These are phyloP conservation scores for Ascoidea tarda DNA, from an alignment of 805 yeast genomes.

Conservation along the genomic window DNA sequence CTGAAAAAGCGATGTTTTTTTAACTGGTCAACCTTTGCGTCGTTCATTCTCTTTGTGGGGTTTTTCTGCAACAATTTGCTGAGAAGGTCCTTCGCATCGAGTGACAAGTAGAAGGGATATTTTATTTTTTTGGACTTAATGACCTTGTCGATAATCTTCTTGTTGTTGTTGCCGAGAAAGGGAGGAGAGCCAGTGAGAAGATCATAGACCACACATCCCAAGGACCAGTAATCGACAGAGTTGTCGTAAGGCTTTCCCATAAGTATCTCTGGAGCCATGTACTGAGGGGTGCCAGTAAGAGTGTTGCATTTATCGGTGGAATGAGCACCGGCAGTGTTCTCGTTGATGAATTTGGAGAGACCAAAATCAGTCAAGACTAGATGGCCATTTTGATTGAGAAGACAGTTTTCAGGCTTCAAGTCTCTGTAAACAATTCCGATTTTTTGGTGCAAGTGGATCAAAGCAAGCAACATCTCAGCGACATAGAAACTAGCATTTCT, in stretches of 20 bases:
- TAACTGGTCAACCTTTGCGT: slow-evolving; percentile 72
- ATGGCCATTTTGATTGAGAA: slow-evolving; percentile 83
- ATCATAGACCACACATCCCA: slow-evolving; percentile 85
- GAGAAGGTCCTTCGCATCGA: slow-evolving; percentile 72
- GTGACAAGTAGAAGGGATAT: slow-evolving; percentile 78
- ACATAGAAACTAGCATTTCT: slow-evolving; percentile 93
- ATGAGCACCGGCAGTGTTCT: slow-evolving; percentile 53
- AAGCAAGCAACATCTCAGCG: slow-evolving; percentile 84
- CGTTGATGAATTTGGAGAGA: slow-evolving; percentile 85
- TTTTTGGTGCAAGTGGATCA: slow-evolving; percentile 68
- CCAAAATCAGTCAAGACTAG: slow-evolving; percentile 92
- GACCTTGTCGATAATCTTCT: slow-evolving; percentile 71
- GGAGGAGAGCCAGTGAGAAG: slow-evolving; percentile 96
- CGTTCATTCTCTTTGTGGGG: slow-evolving; percentile 66
- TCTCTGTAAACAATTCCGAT: slow-evolving; percentile 86
- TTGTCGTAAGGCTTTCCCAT: slow-evolving; percentile 90
- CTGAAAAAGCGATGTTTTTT: slow-evolving; percentile 75
- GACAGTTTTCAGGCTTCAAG: slow-evolving; percentile 84
- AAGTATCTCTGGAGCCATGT: slow-evolving; percentile 87
- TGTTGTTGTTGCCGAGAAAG: slow-evolving; percentile 26
- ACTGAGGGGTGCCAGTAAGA: slow-evolving; percentile 97
- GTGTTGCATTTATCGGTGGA: slow-evolving; percentile 35
- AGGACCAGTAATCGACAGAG: slow-evolving; percentile 97
- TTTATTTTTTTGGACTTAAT: slow-evolving; percentile 86
- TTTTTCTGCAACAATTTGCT: slow-evolving; percentile 70